Conservation (phyloP, 305 asterid genomes). For the Galium porrigens region DNA sequence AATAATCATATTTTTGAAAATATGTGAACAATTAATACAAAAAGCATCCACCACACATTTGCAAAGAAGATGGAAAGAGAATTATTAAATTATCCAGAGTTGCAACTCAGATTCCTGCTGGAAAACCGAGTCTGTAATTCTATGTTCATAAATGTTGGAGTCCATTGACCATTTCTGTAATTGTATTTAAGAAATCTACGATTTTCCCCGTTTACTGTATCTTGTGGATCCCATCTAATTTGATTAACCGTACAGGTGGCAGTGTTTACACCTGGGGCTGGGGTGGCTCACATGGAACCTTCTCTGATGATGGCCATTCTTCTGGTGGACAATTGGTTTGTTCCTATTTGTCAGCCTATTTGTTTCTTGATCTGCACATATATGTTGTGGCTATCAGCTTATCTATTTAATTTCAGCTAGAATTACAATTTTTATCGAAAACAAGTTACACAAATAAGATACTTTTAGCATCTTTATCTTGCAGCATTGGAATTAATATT, state of each 20-base stretch:
- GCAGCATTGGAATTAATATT: neutral
- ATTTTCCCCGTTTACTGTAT: neutral
- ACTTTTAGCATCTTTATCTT: neutral
- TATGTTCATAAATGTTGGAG: neutral
- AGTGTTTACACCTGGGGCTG: conserved; percentile 84
- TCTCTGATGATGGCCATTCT: conserved; percentile 70
- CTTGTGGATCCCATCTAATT: neutral
- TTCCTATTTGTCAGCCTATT: neutral
- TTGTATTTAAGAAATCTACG: neutral
- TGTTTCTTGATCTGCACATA: neutral
- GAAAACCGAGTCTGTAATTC: neutral
- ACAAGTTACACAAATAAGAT: neutral
- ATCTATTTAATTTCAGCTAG: neutral
- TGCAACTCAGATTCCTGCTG: neutral
- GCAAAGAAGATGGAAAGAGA: neutral
- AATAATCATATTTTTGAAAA: too few relatives aligned
- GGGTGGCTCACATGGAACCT: conserved; percentile 96
- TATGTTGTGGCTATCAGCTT: neutral
- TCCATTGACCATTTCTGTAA: neutral
- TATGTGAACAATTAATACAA: neutral
- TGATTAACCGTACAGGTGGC: conserved; percentile 36
- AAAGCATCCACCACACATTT: neutral
- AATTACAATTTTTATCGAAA: neutral
- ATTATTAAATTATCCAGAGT: neutral
- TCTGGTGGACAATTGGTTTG: conserved; percentile 97